Percentiles rank a stretch among this genome's conserved stretches.
Conservation (phyloP, 805 yeast species). For the Wickerhamiella dianesei region DNA sequence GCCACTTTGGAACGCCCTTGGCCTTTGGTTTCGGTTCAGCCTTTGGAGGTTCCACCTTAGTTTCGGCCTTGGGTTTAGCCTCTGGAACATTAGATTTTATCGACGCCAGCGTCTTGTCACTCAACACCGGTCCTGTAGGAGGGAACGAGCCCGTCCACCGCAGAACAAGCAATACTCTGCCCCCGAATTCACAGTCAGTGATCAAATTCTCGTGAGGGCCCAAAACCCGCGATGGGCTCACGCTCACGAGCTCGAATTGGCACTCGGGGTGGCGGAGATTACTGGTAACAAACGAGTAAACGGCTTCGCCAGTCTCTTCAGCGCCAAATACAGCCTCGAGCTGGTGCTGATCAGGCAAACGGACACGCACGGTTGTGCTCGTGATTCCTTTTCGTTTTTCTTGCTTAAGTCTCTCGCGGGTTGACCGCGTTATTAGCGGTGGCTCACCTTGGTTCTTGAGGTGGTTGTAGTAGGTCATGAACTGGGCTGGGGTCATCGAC, state of each 20-base stretch:
- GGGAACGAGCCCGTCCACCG: conserved; percentile 16
- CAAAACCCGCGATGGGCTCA: conserved; percentile 36
- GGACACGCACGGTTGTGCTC: conserved; percentile 34
- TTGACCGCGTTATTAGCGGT: conserved; percentile 32
- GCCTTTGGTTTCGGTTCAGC: conserved; percentile 1
- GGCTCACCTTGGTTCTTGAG: conserved; percentile 29
- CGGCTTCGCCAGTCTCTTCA: conserved; percentile 29
- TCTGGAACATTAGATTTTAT: not conserved
- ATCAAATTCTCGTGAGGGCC: conserved; percentile 25
- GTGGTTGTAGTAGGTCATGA: conserved; percentile 38
- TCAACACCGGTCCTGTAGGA: conserved; percentile 9
- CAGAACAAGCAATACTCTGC: conserved; percentile 34
- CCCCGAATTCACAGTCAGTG: conserved; percentile 31
- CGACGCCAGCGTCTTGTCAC: conserved; percentile 10
- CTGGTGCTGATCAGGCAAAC: conserved; percentile 44
- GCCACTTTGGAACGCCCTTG: conserved; percentile 18
- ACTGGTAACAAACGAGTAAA: conserved; percentile 24
- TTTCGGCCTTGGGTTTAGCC: not conserved
- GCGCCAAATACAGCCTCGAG: conserved; percentile 39
- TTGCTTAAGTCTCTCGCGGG: conserved; percentile 26
- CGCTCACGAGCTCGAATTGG: conserved; percentile 31
- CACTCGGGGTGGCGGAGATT: conserved; percentile 21
- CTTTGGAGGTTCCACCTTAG: too few species aligned
- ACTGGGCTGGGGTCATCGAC: conserved; percentile 40
- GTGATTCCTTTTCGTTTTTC: conserved; percentile 19